Conservation (phyloP, 108 stramenopile genomes). For the Mayamaea pseudoterrestris region DNA sequence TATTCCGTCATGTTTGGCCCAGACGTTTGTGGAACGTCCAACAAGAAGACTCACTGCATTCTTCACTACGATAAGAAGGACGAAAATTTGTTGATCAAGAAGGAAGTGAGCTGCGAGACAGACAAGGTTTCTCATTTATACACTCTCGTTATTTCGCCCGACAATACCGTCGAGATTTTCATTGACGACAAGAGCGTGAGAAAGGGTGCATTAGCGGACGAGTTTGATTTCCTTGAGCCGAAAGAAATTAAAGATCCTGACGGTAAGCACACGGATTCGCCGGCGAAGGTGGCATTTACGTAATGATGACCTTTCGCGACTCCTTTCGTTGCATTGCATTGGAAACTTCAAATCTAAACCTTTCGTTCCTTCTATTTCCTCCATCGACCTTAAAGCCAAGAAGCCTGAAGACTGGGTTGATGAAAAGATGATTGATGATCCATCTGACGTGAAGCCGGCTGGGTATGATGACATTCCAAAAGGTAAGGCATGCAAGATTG, state of each 20-base stretch:
- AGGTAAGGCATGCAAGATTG: no score
- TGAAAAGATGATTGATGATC: conserved; percentile 86
- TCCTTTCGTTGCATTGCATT: no score
- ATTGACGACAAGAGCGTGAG: conserved; percentile 93
- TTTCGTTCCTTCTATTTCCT: no score
- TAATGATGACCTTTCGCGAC: no score
- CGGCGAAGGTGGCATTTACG: no score
- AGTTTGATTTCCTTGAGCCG: conserved; percentile 85
- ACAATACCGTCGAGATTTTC: conserved; percentile 96
- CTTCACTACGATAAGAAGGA: conserved; percentile 88
- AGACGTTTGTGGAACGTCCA: conserved; percentile 92
- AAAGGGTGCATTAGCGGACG: conserved; percentile 85
- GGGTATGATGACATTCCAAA: conserved; percentile 89
- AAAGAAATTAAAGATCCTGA: conserved; percentile 96
- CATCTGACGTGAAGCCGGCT: conserved; percentile 93
- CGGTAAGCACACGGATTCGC: no score
- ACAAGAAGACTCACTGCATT: conserved; percentile 94
- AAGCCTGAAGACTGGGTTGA: conserved; percentile 99
- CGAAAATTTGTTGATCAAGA: conserved; percentile 92
- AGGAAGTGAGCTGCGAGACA: conserved; percentile 79
- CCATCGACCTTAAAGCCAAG: no score
- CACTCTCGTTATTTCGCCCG: conserved; percentile 88
- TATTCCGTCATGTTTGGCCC: conserved; percentile 99
- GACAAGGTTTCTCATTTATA: conserved; percentile 93
- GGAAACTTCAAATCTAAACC: no score